Conservation (phyloP, 306 rosid species). For the Medicago truncatula region MtrunA17r5.0-ANR NC_053043.1:20880501-20881000, state of each 20-base stretch:
- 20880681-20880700: not conserved
- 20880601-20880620: too few relatives aligned
- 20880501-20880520: too few relatives aligned
- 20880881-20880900: not conserved
- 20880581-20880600: too few relatives aligned
- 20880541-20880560: too few relatives aligned
- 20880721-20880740: not conserved
- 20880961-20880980: not conserved
- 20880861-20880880: not conserved
- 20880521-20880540: too few relatives aligned
- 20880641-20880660: too few relatives aligned
- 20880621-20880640: too few relatives aligned
- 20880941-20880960: not conserved
- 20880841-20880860: not conserved
- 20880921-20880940: not conserved
- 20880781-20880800: slow-evolving; percentile 11
- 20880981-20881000: not conserved
- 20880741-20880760: not conserved
- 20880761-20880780: slow-evolving; percentile 21
- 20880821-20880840: not conserved
- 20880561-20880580: too few relatives aligned
- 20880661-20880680: too few relatives aligned
- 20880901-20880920: not conserved
- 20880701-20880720: too few relatives aligned
- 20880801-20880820: too few relatives aligned